A percentile compares a stretch with the other conserved stretches of the same genome.
phyloP scores from a whole-genome alignment of 768 basidiomycete species.

The Chalciporus pseudorubinellus region DNA sequence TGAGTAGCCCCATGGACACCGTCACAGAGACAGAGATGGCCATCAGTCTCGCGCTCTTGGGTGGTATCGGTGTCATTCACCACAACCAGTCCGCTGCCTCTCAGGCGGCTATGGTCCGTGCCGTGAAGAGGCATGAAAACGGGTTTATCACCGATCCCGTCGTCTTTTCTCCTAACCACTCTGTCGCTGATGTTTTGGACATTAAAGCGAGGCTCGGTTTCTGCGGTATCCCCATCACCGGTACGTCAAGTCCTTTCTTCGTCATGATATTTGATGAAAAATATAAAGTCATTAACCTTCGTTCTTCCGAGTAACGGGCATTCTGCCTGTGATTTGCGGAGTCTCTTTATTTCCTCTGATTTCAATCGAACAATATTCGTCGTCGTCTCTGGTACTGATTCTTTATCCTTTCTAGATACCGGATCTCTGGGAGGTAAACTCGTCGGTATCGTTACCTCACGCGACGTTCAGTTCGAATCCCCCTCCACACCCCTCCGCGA shows the following conservation, averaged over 20 bases:
- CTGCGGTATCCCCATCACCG: conserved; percentile 96
- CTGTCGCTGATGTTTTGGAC: conserved; percentile 86
- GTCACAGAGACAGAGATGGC: conserved; percentile 96
- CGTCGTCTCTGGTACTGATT: conserved; percentile 19
- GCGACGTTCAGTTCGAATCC: conserved; percentile 92
- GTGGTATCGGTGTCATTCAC: conserved; percentile 97
- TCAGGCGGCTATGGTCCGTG: conserved; percentile 96
- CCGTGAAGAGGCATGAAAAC: conserved; percentile 97
- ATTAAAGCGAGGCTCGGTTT: conserved; percentile 92
- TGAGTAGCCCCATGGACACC: conserved; percentile 99
- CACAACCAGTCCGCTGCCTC: conserved; percentile 84
- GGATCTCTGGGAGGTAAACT: conserved; percentile 88
- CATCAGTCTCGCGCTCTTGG: conserved; percentile 89
- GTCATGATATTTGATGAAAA: conserved; percentile 42
- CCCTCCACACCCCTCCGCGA: conserved; percentile 61
- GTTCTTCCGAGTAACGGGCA: conserved; percentile 84
- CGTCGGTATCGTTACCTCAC: conserved; percentile 92
- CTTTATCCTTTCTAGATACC: conserved; percentile 57
- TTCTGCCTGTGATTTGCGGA: conserved; percentile 73
- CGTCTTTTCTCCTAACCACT: conserved; percentile 73
- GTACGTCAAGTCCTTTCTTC: conserved; percentile 46
- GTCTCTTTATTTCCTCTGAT: conserved; percentile 27
- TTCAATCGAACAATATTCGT: neutral
- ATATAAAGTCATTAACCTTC: conserved; percentile 77
- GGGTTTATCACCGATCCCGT: conserved; percentile 97